Evolutionary conservation across 2,329 filamentous ascomycete species (phyloP), one percentile per base, ranked within the genome.

Genomic region (Colletotrichum echinochloae): DNA sequence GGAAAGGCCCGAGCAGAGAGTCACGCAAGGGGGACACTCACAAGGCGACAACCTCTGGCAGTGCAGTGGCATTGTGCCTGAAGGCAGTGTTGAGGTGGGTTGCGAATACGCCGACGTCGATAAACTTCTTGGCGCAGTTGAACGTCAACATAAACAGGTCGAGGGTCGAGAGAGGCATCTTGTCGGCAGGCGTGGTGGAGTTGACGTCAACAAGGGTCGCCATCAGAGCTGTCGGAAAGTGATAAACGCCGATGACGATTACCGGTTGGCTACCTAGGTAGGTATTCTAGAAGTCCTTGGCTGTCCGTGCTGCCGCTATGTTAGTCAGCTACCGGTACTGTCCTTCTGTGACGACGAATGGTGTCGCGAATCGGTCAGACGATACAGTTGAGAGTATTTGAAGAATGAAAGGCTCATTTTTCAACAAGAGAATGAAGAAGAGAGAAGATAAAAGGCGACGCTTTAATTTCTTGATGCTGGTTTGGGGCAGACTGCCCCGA

Each of bases 131-230:
- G 39, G 88, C 95, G 77, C 94, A 97, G 79, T 98, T 98, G 84
- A 96, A 97, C 14, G 95, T 97, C 64, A 97, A 81, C 73, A 97
- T 87, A 76, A 97, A 91, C 66, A 94, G 82, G 76, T 91, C 89
- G 65, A 97, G 84, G 71, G 85, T 82, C 51, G 86, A 84, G 60
- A 79, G 76, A 64, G 81, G 77, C 83, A 79, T 81, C 44, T 74
- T 75, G 71, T 41, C 64, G 51, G 57, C 30, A 57, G 67, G 65
- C 56, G 57, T 55, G 60, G 55, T 69, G 69, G 60, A 61, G 63
- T 72, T 60, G 71, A 60, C 60, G 63, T 68, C 41, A 49, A 60
- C 68, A 57, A 65, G 64, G 68, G 60, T 69, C 28, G 64, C 66
- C 49, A 65, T 69, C 28, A 46, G 30, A 37, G 30, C 30, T 56